phyloP scores from a whole-genome alignment of 108 stramenopile genomes.

The Skeletonema potamos region DNA sequence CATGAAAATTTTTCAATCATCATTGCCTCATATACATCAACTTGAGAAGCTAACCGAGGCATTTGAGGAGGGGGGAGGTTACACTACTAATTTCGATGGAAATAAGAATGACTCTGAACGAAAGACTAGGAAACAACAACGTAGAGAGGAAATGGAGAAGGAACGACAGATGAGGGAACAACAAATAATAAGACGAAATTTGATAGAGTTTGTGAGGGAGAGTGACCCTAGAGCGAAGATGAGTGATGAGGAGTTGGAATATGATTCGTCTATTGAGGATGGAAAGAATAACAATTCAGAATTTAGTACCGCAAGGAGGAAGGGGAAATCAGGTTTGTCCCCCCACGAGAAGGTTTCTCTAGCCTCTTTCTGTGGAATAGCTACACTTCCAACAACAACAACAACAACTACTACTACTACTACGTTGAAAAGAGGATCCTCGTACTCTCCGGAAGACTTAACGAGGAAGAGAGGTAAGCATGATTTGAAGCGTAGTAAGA shows the following conservation, averaged over 20 bases:
- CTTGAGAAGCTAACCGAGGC: slow-evolving; percentile 29
- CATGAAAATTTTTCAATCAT: slow-evolving; percentile 23
- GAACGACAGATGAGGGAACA: slow-evolving; percentile 9
- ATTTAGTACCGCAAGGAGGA: background rate
- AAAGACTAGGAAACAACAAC: slow-evolving; percentile 7
- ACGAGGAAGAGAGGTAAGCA: background rate
- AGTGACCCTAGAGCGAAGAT: slow-evolving; percentile 10
- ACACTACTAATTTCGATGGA: background rate
- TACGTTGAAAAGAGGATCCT: background rate
- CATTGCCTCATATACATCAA: slow-evolving; percentile 24
- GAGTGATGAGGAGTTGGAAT: slow-evolving; percentile 18
- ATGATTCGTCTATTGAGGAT: slow-evolving; percentile 22
- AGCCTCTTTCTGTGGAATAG: background rate
- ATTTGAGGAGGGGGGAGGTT: slow-evolving; percentile 2
- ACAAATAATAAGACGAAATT: slow-evolving; percentile 15
- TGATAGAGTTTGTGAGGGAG: slow-evolving; percentile 23
- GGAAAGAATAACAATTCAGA: background rate
- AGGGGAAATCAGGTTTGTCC: background rate
- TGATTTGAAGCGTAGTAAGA: background rate
- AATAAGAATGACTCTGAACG: slow-evolving; percentile 14
- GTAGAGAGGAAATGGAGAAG: slow-evolving; percentile 1
- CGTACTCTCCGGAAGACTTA: background rate
- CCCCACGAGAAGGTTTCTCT: background rate
- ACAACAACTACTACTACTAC: too few species aligned
- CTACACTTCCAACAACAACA: background rate